Evolutionary conservation across 225 moss, liverwort and hornwort genomes (phyloP).

Genomic region (Asterella californica): DNA sequence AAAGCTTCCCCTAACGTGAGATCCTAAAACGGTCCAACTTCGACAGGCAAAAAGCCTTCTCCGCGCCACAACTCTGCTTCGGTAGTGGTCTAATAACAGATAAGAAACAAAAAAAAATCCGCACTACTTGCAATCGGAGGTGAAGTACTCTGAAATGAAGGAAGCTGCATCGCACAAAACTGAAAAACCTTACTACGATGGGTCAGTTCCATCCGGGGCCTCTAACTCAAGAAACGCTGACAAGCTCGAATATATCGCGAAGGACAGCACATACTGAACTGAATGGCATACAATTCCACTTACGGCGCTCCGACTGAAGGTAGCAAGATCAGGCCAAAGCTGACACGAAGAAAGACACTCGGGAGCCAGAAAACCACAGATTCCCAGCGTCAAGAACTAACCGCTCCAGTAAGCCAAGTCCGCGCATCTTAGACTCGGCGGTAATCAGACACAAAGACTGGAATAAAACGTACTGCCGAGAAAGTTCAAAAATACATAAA

Average conservation of each 20-base stretch:
- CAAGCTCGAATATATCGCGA: not conserved
- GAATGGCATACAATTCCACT: not conserved
- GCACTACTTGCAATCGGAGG: not conserved
- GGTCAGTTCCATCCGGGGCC: not conserved
- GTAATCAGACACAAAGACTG: not conserved
- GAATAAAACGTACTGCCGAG: not conserved
- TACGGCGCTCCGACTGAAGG: not conserved
- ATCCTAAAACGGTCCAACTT: not conserved
- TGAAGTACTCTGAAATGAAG: not conserved
- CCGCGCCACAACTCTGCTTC: not conserved
- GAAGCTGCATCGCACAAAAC: not conserved
- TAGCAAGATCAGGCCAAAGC: not conserved
- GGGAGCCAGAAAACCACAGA: not conserved
- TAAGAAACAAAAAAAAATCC: not conserved
- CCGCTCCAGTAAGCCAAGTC: not conserved
- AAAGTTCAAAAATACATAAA: not conserved
- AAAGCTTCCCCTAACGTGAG: not conserved
- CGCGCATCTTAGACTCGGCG: not conserved
- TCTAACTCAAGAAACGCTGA: not conserved
- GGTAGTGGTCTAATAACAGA: not conserved
- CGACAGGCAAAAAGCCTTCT: not conserved
- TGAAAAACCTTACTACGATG: not conserved
- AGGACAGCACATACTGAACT: not conserved
- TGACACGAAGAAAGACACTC: not conserved
- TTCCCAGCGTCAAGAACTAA: not conserved